Evolutionary conservation across 495 filamentous ascomycete species (phyloP).

Genomic region (Penicillium macrosclerotiorum): DNA sequence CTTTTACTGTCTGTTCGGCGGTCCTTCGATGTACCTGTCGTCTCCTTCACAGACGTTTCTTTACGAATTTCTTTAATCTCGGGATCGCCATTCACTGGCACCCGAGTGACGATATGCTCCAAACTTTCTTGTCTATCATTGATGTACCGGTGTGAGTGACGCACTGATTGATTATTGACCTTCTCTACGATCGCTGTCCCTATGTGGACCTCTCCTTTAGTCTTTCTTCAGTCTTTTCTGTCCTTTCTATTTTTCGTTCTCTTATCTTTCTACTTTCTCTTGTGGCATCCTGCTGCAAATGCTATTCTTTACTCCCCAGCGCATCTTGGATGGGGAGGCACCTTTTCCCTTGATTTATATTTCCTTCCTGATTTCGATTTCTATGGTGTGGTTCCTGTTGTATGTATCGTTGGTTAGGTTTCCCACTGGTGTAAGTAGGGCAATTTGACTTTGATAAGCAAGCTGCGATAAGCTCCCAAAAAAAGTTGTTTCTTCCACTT

Average conservation of each 20-base stretch:
- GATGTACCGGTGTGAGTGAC: conserved; percentile 33
- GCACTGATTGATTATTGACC: conserved; percentile 31
- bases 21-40: conserved; percentile 9
- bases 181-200: conserved; percentile 31
- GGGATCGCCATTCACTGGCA: conserved; percentile 23
- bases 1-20: conserved; percentile 14
- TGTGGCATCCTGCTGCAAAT: conserved; percentile 17
- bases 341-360: conserved; percentile 14
- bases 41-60: conserved; percentile 23
- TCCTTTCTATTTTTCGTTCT: conserved; percentile 8
- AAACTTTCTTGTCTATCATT: conserved; percentile 38
- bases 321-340: conserved; percentile 17
- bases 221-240: neutral
- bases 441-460: conserved; percentile 22
- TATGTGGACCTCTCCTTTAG: conserved; percentile 9
- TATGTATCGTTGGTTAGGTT: conserved; percentile 2
- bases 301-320: conserved; percentile 26
- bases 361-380: conserved; percentile 16
- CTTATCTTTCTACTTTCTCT: conserved; percentile 5
- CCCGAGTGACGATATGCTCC: conserved; percentile 39
- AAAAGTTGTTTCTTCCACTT: conserved; percentile 6
- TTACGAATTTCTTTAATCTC: conserved; percentile 46
- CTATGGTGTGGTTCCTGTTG: conserved; percentile 11
- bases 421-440: conserved; percentile 11
- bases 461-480: conserved; percentile 18